Evolutionary conservation across 2,329 filamentous ascomycete species (phyloP).

Genomic region (Ramichloridium luteum): DNA sequence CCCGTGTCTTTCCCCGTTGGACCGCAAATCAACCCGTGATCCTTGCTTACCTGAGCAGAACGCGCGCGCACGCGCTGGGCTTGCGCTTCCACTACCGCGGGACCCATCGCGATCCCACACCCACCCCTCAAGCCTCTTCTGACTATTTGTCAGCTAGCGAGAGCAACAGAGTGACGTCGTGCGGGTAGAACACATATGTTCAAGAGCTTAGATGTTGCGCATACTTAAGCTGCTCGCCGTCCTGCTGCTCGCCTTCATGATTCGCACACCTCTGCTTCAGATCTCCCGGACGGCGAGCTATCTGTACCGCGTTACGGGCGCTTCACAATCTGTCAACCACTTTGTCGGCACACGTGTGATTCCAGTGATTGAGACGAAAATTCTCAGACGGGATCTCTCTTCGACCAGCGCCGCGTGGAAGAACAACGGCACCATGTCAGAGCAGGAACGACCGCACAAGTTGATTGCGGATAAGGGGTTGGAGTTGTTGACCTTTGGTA

Average conservation of each 20-base stretch:
- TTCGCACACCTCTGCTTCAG: constrained; percentile 16
- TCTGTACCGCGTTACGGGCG: constrained; percentile 9
- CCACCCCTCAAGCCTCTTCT: too few species aligned
- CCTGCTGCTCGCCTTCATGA: constrained; percentile 13
- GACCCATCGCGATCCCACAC: too few species aligned
- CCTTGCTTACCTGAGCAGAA: too few species aligned
- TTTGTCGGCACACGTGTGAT: constrained; percentile 2
- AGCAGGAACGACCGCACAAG: constrained; percentile 36
- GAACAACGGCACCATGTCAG: constrained; percentile 15
- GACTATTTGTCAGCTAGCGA: too few species aligned
- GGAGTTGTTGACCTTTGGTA: constrained; percentile 46
- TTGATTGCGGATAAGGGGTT: constrained; percentile 52
- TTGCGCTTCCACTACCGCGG: too few species aligned
- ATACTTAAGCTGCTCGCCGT: constrained; percentile 11
- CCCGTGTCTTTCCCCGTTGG: too few species aligned
- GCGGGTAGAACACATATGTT: too few species aligned
- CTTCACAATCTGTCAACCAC: constrained; percentile 7
- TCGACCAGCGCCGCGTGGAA: constrained; percentile 5
- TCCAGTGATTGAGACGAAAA: background rate
- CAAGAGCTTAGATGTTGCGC: too few species aligned
- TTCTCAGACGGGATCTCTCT: constrained; percentile 6
- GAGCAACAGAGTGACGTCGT: too few species aligned
- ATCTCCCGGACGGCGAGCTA: constrained; percentile 18
- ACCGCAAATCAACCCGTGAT: too few species aligned
- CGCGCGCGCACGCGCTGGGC: too few species aligned